Percentiles rank a stretch among this genome's conserved stretches.
Evolutionary conservation across 352 stramenopile species (phyloP).

Genomic region (Globisporangium echinulatum): DNA sequence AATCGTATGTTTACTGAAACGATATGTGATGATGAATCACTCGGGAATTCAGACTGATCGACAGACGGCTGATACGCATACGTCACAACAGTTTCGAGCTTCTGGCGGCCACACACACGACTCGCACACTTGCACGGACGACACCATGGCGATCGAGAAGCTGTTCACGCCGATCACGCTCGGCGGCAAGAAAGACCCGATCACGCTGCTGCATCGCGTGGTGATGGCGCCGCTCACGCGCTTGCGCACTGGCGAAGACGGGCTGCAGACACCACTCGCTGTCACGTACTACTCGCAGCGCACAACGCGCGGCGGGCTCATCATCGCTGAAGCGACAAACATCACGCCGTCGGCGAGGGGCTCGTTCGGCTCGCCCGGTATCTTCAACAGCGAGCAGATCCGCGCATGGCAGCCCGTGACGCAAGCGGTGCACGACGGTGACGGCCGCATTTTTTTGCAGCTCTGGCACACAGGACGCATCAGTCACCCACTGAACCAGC

Average conservation of each 20-base stretch:
- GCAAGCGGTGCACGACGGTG: constrained; percentile 52
- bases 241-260: constrained; percentile 8
- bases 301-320: constrained; percentile 22
- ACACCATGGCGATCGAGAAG: constrained; percentile 7
- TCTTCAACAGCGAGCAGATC: constrained; percentile 32
- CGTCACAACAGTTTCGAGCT: neutral
- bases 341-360: constrained; percentile 17
- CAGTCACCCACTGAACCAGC: constrained; percentile 38
- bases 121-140: neutral
- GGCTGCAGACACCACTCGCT: constrained; percentile 13
- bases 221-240: constrained; percentile 38
- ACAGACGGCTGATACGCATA: too few species aligned
- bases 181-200: constrained; percentile 16
- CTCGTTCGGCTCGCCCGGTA: constrained; percentile 24
- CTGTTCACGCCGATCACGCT: constrained; percentile 24
- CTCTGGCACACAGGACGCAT: constrained; percentile 68
- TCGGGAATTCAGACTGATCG: neutral
- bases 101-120: constrained; percentile 2
- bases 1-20: too few species aligned
- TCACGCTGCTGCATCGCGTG: constrained; percentile 30
- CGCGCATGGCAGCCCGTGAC: constrained; percentile 34
- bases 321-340: constrained; percentile 33
- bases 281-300: constrained; percentile 34
- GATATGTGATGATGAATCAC: too few species aligned
- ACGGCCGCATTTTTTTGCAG: constrained; percentile 54